phyloP scores from a whole-genome alignment of 768 basidiomycete species.

The Mycena chlorophos region DNA sequence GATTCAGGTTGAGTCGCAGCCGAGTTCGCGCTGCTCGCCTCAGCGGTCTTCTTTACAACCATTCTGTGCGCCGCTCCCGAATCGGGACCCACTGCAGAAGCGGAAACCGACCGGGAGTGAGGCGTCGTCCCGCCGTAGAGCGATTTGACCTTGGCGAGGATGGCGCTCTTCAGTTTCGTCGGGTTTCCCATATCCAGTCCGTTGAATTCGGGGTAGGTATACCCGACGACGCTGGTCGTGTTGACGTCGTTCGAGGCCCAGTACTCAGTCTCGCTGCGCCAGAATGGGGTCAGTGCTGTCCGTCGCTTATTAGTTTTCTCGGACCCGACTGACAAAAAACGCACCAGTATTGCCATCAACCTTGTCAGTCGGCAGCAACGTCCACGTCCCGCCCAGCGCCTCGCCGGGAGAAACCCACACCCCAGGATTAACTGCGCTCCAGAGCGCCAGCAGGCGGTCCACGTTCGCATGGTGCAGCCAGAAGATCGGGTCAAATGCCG shows the following conservation, averaged over 20 bases:
- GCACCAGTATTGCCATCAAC: conserved; percentile 33
- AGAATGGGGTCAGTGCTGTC: conserved; percentile 49
- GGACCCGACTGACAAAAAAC: conserved; percentile 3
- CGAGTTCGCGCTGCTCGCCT: too few relatives aligned
- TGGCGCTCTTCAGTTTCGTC: conserved; percentile 31
- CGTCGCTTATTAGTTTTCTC: neutral
- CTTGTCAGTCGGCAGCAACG: conserved; percentile 27
- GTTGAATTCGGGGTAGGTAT: conserved; percentile 55
- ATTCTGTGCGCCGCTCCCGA: conserved; percentile 14
- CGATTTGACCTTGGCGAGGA: conserved; percentile 34
- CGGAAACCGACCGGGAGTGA: neutral
- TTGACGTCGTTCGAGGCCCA: conserved; percentile 38
- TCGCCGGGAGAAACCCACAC: conserved; percentile 39
- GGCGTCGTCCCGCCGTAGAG: conserved; percentile 32
- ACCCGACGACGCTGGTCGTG: conserved; percentile 38
- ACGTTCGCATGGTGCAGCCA: conserved; percentile 56
- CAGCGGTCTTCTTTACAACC: neutral
- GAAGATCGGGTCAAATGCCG: conserved; percentile 57
- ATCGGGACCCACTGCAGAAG: neutral
- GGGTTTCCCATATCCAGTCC: conserved; percentile 33
- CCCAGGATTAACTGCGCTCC: conserved; percentile 46
- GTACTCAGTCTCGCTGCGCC: conserved; percentile 37
- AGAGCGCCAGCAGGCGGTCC: conserved; percentile 52
- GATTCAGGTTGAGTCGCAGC: too few relatives aligned
- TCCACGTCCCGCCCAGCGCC: conserved; percentile 34